Percentiles rank a stretch among this genome's conserved stretches.
These are phyloP conservation scores for Sparassis latifolia DNA, from an alignment of 1,284 basidiomycete species.

Conservation along the genomic window DNA sequence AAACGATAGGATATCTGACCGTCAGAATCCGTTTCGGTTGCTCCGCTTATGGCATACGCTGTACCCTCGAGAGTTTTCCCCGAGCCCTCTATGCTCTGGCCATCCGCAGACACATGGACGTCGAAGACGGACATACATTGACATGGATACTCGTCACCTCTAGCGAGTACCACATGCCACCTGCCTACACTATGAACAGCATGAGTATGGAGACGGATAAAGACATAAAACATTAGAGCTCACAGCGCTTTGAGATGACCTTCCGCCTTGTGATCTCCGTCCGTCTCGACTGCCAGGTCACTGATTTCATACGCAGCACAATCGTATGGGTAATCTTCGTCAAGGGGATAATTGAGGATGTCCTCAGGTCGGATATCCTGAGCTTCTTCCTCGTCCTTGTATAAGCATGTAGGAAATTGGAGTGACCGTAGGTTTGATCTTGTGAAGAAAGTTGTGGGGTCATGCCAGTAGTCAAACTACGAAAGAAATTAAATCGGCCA, in stretches of 20 bases:
- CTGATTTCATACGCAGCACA: not conserved
- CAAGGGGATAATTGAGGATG: conserved; percentile 15
- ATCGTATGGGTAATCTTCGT: conserved; percentile 9
- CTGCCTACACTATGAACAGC: not conserved
- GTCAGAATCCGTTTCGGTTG: not conserved
- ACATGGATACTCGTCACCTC: not conserved
- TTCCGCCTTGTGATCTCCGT: not conserved
- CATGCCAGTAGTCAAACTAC: conserved; percentile 18
- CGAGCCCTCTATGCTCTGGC: not conserved
- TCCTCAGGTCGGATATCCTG: conserved; percentile 1
- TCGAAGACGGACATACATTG: not conserved
- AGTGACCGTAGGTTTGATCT: conserved; percentile 11
- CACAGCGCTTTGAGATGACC: not conserved
- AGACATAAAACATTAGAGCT: not conserved
- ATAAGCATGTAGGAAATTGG: conserved; percentile 1
- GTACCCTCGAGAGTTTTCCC: not conserved
- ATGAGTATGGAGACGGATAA: not conserved
- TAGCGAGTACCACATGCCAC: not conserved
- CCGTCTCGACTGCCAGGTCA: not conserved
- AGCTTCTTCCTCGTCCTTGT: conserved; percentile 4
- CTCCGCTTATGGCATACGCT: not conserved
- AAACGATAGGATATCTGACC: not conserved
- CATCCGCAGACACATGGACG: not conserved
- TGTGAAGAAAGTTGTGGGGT: conserved; percentile 12
- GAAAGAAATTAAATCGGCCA: not conserved